Evolutionary conservation across 2,329 filamentous ascomycete species (phyloP).

Genomic region (Pseudogymnoascus sp.): DNA sequence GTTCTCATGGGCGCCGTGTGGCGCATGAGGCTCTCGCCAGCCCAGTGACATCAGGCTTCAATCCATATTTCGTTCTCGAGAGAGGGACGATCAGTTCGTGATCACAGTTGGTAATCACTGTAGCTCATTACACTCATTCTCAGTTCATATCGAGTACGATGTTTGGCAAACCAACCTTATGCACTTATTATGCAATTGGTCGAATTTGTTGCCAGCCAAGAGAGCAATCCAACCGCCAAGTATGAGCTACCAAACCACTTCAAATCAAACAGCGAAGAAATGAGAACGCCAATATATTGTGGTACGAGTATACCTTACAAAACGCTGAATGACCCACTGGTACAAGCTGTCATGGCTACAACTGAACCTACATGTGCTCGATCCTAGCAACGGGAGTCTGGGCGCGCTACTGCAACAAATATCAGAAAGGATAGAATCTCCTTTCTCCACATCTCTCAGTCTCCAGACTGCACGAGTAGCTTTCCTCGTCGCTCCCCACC

Average conservation of each 20-base stretch:
- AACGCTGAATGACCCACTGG: background rate
- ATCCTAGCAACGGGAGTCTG: background rate
- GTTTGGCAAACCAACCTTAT: background rate
- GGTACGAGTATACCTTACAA: background rate
- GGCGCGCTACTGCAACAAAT: background rate
- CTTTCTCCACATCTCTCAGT: background rate
- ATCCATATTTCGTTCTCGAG: background rate
- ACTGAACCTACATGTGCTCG: background rate
- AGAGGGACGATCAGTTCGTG: background rate
- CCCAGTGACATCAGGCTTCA: background rate
- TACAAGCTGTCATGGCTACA: background rate
- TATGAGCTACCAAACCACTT: background rate
- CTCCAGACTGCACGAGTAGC: background rate
- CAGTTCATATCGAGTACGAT: background rate
- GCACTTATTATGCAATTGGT: background rate
- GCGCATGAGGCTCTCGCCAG: conserved; percentile 1
- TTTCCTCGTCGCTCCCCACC: background rate
- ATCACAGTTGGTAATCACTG: too few species aligned
- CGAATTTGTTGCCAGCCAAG: background rate
- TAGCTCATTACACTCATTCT: background rate
- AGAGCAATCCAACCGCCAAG: background rate
- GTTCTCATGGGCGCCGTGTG: background rate
- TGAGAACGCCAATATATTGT: background rate
- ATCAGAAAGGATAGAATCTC: background rate
- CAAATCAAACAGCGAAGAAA: background rate